Percentiles rank a stretch among this genome's conserved stretches.
Evolutionary conservation across 768 basidiomycete genomes (phyloP).

Genomic region (Termitomyces sp.): DNA sequence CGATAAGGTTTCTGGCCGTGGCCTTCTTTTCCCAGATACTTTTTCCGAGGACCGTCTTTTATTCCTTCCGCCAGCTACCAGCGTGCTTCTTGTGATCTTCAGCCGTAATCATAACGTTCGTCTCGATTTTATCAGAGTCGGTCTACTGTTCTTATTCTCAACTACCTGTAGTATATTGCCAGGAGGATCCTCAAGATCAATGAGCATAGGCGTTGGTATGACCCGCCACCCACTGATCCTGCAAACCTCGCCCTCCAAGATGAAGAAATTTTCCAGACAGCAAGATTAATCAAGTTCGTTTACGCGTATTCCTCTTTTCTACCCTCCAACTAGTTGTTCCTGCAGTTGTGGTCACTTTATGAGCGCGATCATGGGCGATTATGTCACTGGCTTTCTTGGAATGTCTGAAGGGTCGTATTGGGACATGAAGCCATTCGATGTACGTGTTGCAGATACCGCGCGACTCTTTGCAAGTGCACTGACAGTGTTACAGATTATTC

Average conservation of each 20-base stretch:
- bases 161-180: constrained; percentile 40
- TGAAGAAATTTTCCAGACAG: constrained; percentile 57
- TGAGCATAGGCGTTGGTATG: constrained; percentile 43
- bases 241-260: constrained; percentile 32
- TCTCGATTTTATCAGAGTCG: not conserved
- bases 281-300: constrained; percentile 46
- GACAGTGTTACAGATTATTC: constrained; percentile 28
- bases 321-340: not conserved
- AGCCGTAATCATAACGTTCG: constrained; percentile 58
- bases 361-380: constrained; percentile 51
- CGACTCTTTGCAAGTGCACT: not conserved
- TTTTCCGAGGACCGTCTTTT: constrained; percentile 50
- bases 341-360: constrained; percentile 51
- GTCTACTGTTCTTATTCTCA: not conserved
- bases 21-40: constrained; percentile 49
- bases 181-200: constrained; percentile 52
- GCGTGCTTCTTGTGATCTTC: constrained; percentile 53
- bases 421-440: constrained; percentile 42
- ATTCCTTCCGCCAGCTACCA: constrained; percentile 51
- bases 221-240: constrained; percentile 35
- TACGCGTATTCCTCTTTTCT: not conserved
- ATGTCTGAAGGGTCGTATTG: constrained; percentile 48
- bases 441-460: constrained; percentile 15
- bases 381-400: constrained; percentile 56
- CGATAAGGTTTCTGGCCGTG: constrained; percentile 43